Base-by-base conservation (phyloP, 192 early-diverging fungal species). In the Mortierella claussenii region DNA sequence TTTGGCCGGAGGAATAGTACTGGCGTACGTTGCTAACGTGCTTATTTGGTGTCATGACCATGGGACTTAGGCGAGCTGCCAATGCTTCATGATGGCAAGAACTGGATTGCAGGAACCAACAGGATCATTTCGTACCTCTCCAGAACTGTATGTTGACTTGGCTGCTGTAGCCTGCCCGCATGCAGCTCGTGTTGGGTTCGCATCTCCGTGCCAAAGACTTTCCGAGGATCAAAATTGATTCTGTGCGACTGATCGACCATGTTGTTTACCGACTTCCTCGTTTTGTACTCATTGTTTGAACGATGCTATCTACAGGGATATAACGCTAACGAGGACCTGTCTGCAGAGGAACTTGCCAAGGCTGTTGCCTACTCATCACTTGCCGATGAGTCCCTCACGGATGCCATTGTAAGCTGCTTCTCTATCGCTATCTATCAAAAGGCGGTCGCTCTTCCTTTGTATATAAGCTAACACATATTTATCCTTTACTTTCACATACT, bases 381-480 rank as follows among this genome's bases (percentile, higher is more conserved):
- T 48, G 82, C 92, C n/a, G 92, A 95, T 64, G 89, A 93, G 31
- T 88, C 85, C 27, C 76, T 97, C 23, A 87, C 87, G 28, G 93
- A 97, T 64, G 83, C 90, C 8, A 68, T 95, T 59, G 88, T 90
- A 82, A 34, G 74, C 42, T 27, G 9, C 28, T 24, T 24, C 31
- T 37, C 45, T 56, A 12, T 18, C n/a, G 15, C 21, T 46, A 21
- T 4, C 45, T 20, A 46, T 49, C 5, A 26, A 49, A 26, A 3
- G 10, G 27, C 13, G 23, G n/a, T n/a, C n/a, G n/a, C n/a, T n/a
- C n/a, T n/a, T n/a, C n/a, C n/a, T n/a, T n/a, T n/a, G n/a, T n/a
- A n/a, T n/a, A n/a, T n/a, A n/a, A n/a, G n/a, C n/a, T n/a, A n/a
- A n/a, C n/a, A n/a, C n/a, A n/a, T n/a, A n/a, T n/a, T n/a, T n/a